Evolutionary conservation across 2,329 filamentous ascomycete genomes (phyloP), one percentile per base, ranked within the genome.

Genomic region (Fusarium vanettenii): DNA sequence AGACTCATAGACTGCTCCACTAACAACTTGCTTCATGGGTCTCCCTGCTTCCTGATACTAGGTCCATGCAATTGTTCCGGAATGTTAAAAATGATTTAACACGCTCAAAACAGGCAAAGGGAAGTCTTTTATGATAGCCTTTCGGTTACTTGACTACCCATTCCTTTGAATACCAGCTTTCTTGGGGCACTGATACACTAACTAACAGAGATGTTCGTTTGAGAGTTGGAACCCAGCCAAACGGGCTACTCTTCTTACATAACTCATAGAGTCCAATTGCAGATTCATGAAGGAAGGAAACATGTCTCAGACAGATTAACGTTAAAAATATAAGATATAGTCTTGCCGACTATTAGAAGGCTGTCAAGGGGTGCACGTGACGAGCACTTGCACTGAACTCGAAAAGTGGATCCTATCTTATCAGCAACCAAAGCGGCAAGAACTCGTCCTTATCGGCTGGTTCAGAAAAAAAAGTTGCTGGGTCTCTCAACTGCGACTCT

Each of bases 381-480:
- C 5, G 25, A 18, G 9, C 18, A 35, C 35, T 37, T 27, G 10
- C 22, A 2, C 8, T 29, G 2, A 22, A 22, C n/a, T 16, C 4
- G 31, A 71, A 65, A 45, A 64, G 22, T 41, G 73, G 73, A 33
- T 2, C 41, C 6, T 10, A 6, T 66, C 67, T 75, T 75, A 75
- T 75, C 73, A 63, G 67, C 52, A 62, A 60, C 52, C 29, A 55
- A 75, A 71, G 64, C 45, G 69, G 59, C 52, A 43, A 25, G 39
- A 62, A 48, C 63, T 69, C 43, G 48, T 60, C 20, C 75, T 73
- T 78, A 77, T 78, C 76, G 68, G 25, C 39, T 35, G 18, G 27
- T 20, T 27, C n/a, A 74, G 69, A 73, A 78, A 78, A 78, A 77
- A 78, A 78, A 78, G 72, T 78, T 77, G 70, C 41, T 64, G 39